Conservation (phyloP, 176 grass and related monocot species). For the Zoysia pacifica region DNA sequence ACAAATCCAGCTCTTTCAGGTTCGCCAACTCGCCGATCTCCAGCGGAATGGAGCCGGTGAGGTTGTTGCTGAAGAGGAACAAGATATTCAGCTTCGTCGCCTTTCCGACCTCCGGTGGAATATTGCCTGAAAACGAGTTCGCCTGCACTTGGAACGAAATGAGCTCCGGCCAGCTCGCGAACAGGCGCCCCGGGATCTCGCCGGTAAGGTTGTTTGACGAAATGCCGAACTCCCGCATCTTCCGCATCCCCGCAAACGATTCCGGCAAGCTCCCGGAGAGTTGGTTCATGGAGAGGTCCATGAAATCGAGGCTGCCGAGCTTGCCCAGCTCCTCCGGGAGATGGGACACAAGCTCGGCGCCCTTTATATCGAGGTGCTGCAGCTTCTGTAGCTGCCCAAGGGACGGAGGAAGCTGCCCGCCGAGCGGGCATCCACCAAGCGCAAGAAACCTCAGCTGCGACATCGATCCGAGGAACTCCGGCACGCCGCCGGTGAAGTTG, state of each 20-base stretch:
- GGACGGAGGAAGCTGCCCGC: slow-evolving; percentile 45
- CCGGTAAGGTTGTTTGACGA: slow-evolving; percentile 52
- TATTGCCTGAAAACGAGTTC: slow-evolving; percentile 9
- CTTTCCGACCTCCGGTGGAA: slow-evolving; percentile 48
- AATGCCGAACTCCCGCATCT: slow-evolving; percentile 55
- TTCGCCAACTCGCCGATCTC: slow-evolving; percentile 50
- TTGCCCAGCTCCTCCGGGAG: slow-evolving; percentile 58
- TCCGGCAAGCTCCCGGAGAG: slow-evolving; percentile 47
- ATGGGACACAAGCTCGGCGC: slow-evolving; percentile 35
- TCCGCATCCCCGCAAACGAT: slow-evolving; percentile 43
- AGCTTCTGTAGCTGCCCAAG: slow-evolving; percentile 60
- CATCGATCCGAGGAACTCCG: slow-evolving; percentile 54
- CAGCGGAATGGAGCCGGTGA: slow-evolving; percentile 45
- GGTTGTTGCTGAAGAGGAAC: slow-evolving; percentile 48
- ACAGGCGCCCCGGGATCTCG: slow-evolving; percentile 34
- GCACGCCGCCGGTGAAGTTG: slow-evolving; percentile 53
- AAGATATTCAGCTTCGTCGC: slow-evolving; percentile 15
- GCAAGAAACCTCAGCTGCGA: slow-evolving; percentile 54
- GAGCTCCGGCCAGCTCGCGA: slow-evolving; percentile 56
- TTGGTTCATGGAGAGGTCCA: slow-evolving; percentile 39
- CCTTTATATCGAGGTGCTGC: slow-evolving; percentile 41
- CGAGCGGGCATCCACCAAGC: slow-evolving; percentile 45
- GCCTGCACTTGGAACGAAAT: slow-evolving; percentile 49
- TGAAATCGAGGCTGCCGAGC: slow-evolving; percentile 39
- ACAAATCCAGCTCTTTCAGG: slow-evolving; percentile 36